Percentiles rank a stretch among this genome's conserved stretches.
These are phyloP conservation scores for Corylus heterophylla DNA, from an alignment of 306 rosid genomes.

Conservation along the genomic window DNA sequence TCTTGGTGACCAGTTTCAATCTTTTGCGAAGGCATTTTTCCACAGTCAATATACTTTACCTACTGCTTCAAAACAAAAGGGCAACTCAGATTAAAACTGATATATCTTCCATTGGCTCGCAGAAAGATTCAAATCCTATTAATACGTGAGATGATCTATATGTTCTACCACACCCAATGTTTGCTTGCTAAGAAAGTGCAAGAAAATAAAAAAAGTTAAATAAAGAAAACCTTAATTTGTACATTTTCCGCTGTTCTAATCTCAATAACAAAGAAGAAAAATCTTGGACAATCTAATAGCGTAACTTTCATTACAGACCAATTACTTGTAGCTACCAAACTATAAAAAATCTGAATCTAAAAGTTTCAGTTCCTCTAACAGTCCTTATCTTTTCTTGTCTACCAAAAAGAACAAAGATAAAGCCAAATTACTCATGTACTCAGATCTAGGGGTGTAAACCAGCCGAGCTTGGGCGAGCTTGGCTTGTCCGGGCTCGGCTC, in stretches of 20 bases:
- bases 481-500: no score
- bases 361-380: not conserved
- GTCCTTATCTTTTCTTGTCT: not conserved
- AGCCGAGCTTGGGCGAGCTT: not conserved
- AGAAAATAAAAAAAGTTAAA: not conserved
- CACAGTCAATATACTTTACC: constrained; percentile 16
- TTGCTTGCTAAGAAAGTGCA: not conserved
- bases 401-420: no score
- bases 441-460: not conserved
- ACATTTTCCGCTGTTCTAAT: not conserved
- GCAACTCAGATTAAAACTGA: not conserved
- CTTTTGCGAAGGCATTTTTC: constrained; percentile 72
- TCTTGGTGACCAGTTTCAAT: constrained; percentile 87
- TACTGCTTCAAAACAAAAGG: not conserved
- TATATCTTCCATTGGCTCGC: not conserved
- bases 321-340: not conserved
- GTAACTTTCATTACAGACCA: not conserved
- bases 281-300: not conserved
- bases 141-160: not conserved
- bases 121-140: not conserved
- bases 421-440: not conserved
- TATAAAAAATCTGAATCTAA: not conserved
- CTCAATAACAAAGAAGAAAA: not conserved
- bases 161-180: not conserved
- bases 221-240: not conserved